Percentiles rank a stretch among this genome's conserved stretches.
These are phyloP conservation scores for Phytophthora sp. DNA, from an alignment of 352 stramenopile genomes.

Conservation along the genomic window DNA sequence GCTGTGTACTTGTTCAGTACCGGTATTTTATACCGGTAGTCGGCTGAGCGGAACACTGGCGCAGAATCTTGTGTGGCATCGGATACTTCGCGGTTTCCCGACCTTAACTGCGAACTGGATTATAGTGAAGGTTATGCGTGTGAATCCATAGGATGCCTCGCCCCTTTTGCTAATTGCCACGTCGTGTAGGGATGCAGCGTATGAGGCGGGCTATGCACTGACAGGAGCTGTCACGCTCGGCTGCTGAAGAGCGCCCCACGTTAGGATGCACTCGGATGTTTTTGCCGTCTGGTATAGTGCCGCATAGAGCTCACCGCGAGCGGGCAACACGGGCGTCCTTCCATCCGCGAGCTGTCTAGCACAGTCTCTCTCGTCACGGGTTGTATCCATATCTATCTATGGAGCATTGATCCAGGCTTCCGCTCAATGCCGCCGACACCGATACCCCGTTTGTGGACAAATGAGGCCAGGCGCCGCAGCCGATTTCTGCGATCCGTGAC, in stretches of 20 bases:
- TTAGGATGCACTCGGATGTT: neutral
- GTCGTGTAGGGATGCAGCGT: too few relatives aligned
- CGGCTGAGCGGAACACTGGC: too few relatives aligned
- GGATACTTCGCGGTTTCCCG: too few relatives aligned
- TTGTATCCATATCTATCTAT: neutral
- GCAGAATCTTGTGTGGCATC: too few relatives aligned
- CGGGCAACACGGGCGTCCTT: neutral
- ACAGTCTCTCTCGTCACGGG: too few relatives aligned
- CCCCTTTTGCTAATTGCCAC: too few relatives aligned
- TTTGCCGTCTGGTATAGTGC: conserved; percentile 3
- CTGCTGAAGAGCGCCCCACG: neutral
- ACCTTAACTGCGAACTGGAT: too few relatives aligned
- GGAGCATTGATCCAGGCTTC: neutral
- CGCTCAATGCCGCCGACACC: neutral
- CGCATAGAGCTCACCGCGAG: conserved; percentile 11
- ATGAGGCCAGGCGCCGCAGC: conserved; percentile 3
- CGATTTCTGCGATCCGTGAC: conserved; percentile 30
- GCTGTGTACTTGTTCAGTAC: too few relatives aligned
- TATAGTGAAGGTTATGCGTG: too few relatives aligned
- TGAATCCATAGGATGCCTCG: too few relatives aligned
- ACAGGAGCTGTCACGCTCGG: conserved; percentile 1
- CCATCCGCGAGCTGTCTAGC: neutral
- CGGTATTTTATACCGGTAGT: too few relatives aligned
- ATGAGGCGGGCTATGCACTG: conserved; percentile 1
- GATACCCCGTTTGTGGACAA: neutral